Percentiles rank a stretch among this genome's conserved stretches.
Conservation (phyloP, 2,329 filamentous ascomycete species). For the Kalaharituber pfeilii region DNA sequence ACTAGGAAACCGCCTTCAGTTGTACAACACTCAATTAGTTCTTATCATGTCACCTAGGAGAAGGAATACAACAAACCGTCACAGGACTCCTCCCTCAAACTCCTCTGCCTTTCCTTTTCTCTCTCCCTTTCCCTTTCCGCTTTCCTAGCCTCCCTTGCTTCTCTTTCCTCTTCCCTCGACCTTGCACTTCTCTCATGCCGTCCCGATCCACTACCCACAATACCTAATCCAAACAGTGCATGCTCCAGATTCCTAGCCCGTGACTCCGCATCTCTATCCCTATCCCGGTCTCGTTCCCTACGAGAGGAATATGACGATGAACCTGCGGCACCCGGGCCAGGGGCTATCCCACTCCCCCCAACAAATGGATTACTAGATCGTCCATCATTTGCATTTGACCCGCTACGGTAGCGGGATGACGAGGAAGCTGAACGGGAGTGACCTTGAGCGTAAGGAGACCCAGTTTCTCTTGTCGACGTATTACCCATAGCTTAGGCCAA, state of each 20-base stretch:
- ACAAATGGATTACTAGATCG: neutral
- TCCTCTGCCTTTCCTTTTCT: conserved; percentile 71
- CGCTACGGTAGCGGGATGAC: conserved; percentile 4
- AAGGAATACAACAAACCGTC: conserved; percentile 38
- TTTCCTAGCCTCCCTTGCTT: conserved; percentile 74
- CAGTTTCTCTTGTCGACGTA: conserved; percentile 22
- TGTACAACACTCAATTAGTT: conserved; percentile 1
- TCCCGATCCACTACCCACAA: conserved; percentile 15
- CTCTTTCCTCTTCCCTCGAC: conserved; percentile 41
- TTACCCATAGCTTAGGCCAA: too few relatives aligned
- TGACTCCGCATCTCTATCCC: conserved; percentile 11
- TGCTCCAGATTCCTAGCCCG: conserved; percentile 17
- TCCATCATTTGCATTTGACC: conserved; percentile 3
- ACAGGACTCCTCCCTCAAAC: conserved; percentile 77
- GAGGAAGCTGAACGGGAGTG: conserved; percentile 18
- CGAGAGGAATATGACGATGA: conserved; percentile 14
- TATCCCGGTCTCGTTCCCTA: conserved; percentile 10
- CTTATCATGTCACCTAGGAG: neutral
- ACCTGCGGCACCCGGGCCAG: conserved; percentile 14
- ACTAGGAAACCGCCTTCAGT: conserved; percentile 59
- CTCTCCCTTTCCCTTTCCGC: conserved; percentile 66
- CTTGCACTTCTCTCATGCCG: conserved; percentile 7
- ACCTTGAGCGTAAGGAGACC: conserved; percentile 15
- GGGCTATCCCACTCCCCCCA: conserved; percentile 6
- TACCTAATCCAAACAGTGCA: conserved; percentile 18